Base-by-base conservation (phyloP, 1,284 basidiomycete species). In the Irpex lacteus region DNA sequence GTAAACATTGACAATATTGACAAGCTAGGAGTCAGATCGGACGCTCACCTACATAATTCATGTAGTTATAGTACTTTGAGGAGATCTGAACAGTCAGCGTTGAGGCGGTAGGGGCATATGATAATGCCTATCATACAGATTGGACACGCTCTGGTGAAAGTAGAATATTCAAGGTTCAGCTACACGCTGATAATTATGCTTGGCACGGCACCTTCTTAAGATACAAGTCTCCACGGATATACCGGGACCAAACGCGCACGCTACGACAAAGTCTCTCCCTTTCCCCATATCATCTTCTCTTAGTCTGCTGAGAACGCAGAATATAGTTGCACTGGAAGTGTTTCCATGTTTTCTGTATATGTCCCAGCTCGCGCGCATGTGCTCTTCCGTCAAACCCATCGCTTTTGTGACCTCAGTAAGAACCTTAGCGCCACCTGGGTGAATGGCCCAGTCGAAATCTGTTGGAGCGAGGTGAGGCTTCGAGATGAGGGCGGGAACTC, bases 371-470 rank as follows among this genome's bases (percentile, higher is more conserved):
- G 52, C 60, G 38, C 60, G 56, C 9, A 11, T 2, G 19, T 58
- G 56, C 52, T 53, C 60, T 53, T 36, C 26, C 32, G 60, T 47
- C 19, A 65, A 56, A 13, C 50, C 49, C 26, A 65, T 60, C 11
- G 60, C 47, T 54, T 62, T 62, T 32, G 59, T 49, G 13, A 62
- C 64, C 19, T 60, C 57, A 11, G 50, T 37, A 37, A 64, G 47
- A 7, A 64, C 63, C 53, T 64, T 64, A 19, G 64, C 60, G 56
- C 64, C 60, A 13, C 60, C 57, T 1, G 64, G 64, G 60, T 65
- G 64, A 19, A 65, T 3, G 5, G 64, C 60, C 64, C 64, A 65
- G 60, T 65, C 64, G 57, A 62, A 65, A 32, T 62, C 64, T 13
- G n/a, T 19, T 19, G 49, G n/a, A 4, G 13, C 56, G 19, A 32